These are phyloP conservation scores for Chenopodium formosanum DNA, from an alignment of 148 eudicot genomes.

Conservation along the genomic window DNA sequence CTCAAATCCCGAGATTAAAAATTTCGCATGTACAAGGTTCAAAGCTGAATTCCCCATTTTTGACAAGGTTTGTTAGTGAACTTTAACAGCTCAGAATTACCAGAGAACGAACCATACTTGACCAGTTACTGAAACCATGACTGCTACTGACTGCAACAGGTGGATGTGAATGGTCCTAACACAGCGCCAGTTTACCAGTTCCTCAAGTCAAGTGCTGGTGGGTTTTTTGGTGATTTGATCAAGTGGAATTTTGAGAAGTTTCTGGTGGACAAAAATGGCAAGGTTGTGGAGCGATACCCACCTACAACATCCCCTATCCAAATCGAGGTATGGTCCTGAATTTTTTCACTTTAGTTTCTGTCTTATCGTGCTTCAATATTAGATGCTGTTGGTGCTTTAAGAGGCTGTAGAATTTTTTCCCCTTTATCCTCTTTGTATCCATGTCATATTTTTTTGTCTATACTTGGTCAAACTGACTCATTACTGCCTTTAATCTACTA, in stretches of 20 bases:
- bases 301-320: slow-evolving; percentile 92
- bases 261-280: slow-evolving; percentile 86
- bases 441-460: neutral
- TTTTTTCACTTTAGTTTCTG: neutral
- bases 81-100: neutral
- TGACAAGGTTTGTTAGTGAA: slow-evolving; percentile 58
- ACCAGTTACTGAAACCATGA: slow-evolving; percentile 1
- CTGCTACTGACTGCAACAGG: slow-evolving; percentile 41
- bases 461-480: neutral
- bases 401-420: neutral
- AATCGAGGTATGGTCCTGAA: slow-evolving; percentile 60
- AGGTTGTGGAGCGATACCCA: slow-evolving; percentile 77
- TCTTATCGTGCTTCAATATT: neutral
- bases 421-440: neutral
- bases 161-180: slow-evolving; percentile 87
- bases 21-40: slow-evolving; percentile 80
- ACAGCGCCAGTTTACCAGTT: slow-evolving; percentile 91
- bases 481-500: neutral
- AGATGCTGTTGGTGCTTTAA: neutral
- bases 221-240: slow-evolving; percentile 77
- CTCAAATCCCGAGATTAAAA: slow-evolving; percentile 78
- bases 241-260: slow-evolving; percentile 98
- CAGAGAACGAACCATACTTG: neutral
- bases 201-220: slow-evolving; percentile 78
- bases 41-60: slow-evolving; percentile 95